Base-by-base conservation (phyloP, 768 basidiomycete species). In the Gloeopeniophorella convolvens region DNA sequence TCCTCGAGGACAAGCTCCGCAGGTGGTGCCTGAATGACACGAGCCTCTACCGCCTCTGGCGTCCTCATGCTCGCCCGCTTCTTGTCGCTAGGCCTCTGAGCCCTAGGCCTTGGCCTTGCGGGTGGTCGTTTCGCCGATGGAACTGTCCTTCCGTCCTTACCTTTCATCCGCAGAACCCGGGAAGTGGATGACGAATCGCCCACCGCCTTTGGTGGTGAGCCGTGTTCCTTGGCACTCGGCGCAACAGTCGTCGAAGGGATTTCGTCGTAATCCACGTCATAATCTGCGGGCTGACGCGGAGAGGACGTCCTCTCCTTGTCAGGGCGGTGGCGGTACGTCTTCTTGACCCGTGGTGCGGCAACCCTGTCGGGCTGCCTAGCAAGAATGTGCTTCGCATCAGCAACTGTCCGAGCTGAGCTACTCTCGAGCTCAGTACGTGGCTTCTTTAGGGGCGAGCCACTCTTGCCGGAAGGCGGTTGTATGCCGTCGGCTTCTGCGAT, bases 181-280 rank as follows among this genome's bases (percentile, higher is more conserved):
- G 49, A 30, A 18, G 33, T 26, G 11, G 24, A 20, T 1, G 20
- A 21, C 12, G 23, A 15, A 21, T 9, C 9, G 2, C 27, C n/a
- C 5, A 32, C 35, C 15, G 26, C 23, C 24, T 21, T 27, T 16
- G 24, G 28, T 7, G 46, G 26, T 1, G 20, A 24, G 27, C 20
- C 33, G 24, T 30, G 12, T 13, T 7, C 46, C 21, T 56, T 51
- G 23, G 54, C 33, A 15, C 37, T 26, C 16, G 18, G 27, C 28
- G 12, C 15, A 5, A 16, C n/a, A n/a, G 45, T 48, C 31, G 45
- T 33, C 21, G 42, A 37, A 16, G 57, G 57, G 3, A 58, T 48
- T 42, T 56, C 50, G 31, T 58, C 57, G 41, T 52, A 58, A 24
- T 58, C 55, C 11, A 58, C 44, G n/a, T 43, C 41, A 30, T 35